phyloP scores from a whole-genome alignment of 2,329 filamentous ascomycete species.

The Arthrobotrys musiformis region DNA sequence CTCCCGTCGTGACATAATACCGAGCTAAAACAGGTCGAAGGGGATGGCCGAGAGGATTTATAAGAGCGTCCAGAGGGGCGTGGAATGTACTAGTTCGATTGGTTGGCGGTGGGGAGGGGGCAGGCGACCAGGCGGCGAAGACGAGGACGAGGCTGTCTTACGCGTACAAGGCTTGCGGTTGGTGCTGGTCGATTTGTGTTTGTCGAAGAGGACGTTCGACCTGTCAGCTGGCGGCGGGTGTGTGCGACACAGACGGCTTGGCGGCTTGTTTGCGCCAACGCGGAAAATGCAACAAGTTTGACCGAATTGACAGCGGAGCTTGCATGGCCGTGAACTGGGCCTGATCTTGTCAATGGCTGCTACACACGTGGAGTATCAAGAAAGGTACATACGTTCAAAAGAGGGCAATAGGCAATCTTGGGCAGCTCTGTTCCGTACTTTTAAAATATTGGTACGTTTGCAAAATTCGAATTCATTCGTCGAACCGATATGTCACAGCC shows the following conservation, averaged over 20 bases:
- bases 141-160: conserved; percentile 52
- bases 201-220: not conserved
- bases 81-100: conserved; percentile 40
- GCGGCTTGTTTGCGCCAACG: conserved; percentile 4
- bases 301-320: not conserved
- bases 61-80: conserved; percentile 26
- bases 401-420: too few relatives aligned
- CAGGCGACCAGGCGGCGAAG: not conserved
- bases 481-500: too few relatives aligned
- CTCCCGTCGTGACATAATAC: conserved; percentile 28
- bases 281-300: conserved; percentile 33
- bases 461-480: too few relatives aligned
- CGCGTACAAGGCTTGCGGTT: conserved; percentile 38
- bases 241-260: too few relatives aligned
- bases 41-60: conserved; percentile 21
- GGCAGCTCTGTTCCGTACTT: too few relatives aligned
- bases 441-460: too few relatives aligned
- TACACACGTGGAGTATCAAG: too few relatives aligned
- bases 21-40: not conserved
- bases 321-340: not conserved
- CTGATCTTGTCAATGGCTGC: not conserved
- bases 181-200: conserved; percentile 5
- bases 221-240: conserved; percentile 23
- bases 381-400: too few relatives aligned
- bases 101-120: not conserved